Conservation (phyloP, 768 basidiomycete genomes). For the Mycena epipterygia region DNA sequence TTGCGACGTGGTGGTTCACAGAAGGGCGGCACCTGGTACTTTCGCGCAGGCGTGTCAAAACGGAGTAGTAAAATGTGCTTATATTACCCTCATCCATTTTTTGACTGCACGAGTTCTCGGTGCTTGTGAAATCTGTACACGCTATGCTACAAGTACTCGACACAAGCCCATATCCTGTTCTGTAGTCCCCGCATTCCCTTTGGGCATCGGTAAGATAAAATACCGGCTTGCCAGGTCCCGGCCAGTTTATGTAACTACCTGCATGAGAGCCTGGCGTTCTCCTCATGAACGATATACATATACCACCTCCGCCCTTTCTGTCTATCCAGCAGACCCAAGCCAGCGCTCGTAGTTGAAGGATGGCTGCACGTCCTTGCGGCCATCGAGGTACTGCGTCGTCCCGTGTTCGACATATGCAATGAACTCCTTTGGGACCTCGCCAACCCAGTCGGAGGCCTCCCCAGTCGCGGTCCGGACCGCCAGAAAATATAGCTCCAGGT, state of each 20-base stretch:
- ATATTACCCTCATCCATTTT: too few relatives aligned
- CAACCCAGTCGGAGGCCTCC: constrained; percentile 49
- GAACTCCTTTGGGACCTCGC: constrained; percentile 60
- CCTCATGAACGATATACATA: too few relatives aligned
- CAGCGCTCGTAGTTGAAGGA: constrained; percentile 63
- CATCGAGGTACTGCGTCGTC: constrained; percentile 52
- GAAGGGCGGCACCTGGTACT: constrained; percentile 35
- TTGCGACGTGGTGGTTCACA: constrained; percentile 48
- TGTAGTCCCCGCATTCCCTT: too few relatives aligned
- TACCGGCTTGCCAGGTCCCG: too few relatives aligned
- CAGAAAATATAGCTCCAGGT: constrained; percentile 67
- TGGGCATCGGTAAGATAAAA: too few relatives aligned
- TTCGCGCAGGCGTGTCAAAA: constrained; percentile 10
- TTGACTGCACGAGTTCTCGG: too few relatives aligned
- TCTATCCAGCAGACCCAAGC: constrained; percentile 39
- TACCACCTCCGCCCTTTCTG: not conserved
- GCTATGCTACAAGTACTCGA: too few relatives aligned
- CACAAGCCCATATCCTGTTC: too few relatives aligned
- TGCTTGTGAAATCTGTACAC: too few relatives aligned
- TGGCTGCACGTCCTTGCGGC: constrained; percentile 51
- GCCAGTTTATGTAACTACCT: too few relatives aligned
- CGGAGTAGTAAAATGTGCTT: constrained; percentile 15
- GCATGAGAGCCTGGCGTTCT: too few relatives aligned
- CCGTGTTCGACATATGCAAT: constrained; percentile 60
- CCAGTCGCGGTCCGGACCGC: constrained; percentile 67